Conservation (phyloP, 306 rosid genomes). For the Ziziphus jujuba region DNA sequence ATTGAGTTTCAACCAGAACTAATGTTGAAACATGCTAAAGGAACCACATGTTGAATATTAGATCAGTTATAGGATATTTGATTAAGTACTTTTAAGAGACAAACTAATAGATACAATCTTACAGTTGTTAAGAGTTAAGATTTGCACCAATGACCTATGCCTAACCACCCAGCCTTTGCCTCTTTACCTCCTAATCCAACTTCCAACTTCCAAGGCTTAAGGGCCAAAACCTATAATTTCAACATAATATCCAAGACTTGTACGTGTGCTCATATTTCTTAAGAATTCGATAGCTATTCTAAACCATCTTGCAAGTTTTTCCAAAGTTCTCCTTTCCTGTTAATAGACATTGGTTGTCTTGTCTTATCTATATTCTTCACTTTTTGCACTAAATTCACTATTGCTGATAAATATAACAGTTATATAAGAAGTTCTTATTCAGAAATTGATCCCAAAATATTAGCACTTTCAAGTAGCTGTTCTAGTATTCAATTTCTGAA, state of each 20-base stretch:
- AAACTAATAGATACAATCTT: neutral
- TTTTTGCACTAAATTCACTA: too few relatives aligned
- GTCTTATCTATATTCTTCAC: too few relatives aligned
- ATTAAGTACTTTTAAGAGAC: neutral
- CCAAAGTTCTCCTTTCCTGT: too few relatives aligned
- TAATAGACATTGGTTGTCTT: too few relatives aligned
- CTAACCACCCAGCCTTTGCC: neutral
- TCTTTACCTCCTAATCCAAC: neutral
- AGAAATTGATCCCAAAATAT: too few relatives aligned
- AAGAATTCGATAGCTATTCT: neutral
- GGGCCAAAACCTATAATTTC: neutral
- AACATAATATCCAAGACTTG: neutral
- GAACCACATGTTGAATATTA: neutral
- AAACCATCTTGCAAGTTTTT: too few relatives aligned
- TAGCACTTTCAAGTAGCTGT: neutral
- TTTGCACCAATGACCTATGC: neutral
- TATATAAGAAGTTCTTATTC: too few relatives aligned
- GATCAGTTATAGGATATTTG: neutral
- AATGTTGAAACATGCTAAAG: slow-evolving; percentile 3
- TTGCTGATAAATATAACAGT: too few relatives aligned
- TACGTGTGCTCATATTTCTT: neutral
- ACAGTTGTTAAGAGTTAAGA: neutral
- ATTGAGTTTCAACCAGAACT: neutral
- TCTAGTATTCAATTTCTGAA: neutral
- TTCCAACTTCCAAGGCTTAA: neutral